phyloP scores from a whole-genome alignment of 2,329 filamentous ascomycete species.

The Pseudovirgaria hyperparasitica region DNA sequence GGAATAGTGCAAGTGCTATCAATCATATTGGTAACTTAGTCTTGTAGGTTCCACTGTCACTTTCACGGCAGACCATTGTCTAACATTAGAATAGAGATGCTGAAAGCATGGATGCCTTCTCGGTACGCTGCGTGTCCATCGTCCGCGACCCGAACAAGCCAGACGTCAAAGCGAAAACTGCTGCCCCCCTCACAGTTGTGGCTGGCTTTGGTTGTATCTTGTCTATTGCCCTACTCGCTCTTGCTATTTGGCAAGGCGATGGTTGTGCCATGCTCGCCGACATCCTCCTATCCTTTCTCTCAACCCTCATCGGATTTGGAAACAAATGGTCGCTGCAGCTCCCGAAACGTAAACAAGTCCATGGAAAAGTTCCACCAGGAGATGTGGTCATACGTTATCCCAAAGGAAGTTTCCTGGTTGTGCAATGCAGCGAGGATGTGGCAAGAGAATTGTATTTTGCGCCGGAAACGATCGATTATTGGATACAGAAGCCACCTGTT shows the following conservation, averaged over 20 bases:
- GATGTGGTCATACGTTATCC: constrained; percentile 39
- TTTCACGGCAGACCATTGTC: constrained; percentile 8
- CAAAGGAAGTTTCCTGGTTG: constrained; percentile 37
- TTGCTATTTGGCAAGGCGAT: constrained; percentile 33
- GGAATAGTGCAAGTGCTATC: constrained; percentile 32
- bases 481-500: constrained; percentile 23
- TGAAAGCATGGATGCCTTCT: constrained; percentile 21
- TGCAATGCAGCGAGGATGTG: constrained; percentile 36
- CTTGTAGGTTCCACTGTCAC: constrained; percentile 19
- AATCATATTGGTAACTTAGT: constrained; percentile 38
- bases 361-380: constrained; percentile 22
- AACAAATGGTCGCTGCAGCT: constrained; percentile 38
- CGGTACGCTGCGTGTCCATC: constrained; percentile 29
- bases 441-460: constrained; percentile 40
- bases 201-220: constrained; percentile 32
- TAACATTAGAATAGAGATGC: constrained; percentile 15
- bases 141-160: constrained; percentile 15
- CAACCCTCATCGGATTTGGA: constrained; percentile 34
- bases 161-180: constrained; percentile 30
- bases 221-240: constrained; percentile 28
- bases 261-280: constrained; percentile 39
- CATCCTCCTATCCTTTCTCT: constrained; percentile 34
- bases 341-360: constrained; percentile 20
- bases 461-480: constrained; percentile 36
- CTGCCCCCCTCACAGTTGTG: constrained; percentile 33